These are phyloP conservation scores for Leptodermis oblonga DNA, from an alignment of 257 asterid genomes.

Conservation along the genomic window DNA sequence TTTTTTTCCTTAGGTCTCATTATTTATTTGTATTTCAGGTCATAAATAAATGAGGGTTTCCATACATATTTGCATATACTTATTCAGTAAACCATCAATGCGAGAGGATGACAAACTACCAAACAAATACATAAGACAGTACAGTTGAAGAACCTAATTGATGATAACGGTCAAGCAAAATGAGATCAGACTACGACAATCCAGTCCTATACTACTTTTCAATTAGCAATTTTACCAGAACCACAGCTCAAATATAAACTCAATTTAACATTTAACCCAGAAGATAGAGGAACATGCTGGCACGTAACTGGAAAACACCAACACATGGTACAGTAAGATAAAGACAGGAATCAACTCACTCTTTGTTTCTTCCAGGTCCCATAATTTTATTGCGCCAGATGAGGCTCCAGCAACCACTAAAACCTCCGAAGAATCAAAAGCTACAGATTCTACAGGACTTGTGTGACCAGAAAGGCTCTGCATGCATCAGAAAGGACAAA, in stretches of 20 bases:
- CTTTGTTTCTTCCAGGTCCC: conserved; percentile 98
- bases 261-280: neutral
- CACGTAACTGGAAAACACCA: neutral
- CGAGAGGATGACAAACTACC: neutral
- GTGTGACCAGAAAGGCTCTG: conserved; percentile 92
- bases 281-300: neutral
- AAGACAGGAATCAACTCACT: conserved; percentile 43
- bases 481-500: conserved; percentile 22
- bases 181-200: neutral
- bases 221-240: neutral
- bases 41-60: neutral
- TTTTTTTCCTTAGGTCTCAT: neutral
- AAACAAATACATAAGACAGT: neutral
- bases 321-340: neutral
- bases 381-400: conserved; percentile 87
- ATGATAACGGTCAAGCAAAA: neutral
- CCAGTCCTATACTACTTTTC: neutral
- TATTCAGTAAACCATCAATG: neutral
- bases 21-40: neutral
- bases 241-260: neutral
- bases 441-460: conserved; percentile 91
- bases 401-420: conserved; percentile 95
- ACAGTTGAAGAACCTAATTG: neutral
- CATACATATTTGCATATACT: neutral
- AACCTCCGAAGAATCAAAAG: conserved; percentile 86